Conservation (phyloP, 1,139 yeast species). For the Nakaseomyces bracarensis region DNA sequence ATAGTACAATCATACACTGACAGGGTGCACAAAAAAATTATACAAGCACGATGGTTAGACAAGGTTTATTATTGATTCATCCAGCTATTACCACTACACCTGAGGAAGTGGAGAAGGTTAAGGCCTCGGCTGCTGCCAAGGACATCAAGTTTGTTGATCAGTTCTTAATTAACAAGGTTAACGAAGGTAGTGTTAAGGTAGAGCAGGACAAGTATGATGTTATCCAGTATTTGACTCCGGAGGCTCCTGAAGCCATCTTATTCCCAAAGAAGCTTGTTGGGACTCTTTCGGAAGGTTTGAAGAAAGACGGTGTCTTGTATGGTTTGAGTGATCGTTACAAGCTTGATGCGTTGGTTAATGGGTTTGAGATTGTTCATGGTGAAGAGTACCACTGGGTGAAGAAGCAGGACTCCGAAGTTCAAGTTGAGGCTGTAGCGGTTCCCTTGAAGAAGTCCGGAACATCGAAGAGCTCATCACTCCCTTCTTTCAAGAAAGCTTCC, state of each 20-base stretch:
- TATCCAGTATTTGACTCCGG: conserved; percentile 56
- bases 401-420: conserved; percentile 9
- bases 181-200: conserved; percentile 47
- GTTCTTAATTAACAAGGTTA: conserved; percentile 57
- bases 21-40: no score
- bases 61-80: conserved; percentile 50
- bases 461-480: conserved; percentile 8
- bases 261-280: conserved; percentile 28
- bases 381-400: conserved; percentile 26
- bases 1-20: no score
- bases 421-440: conserved; percentile 9
- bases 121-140: conserved; percentile 29
- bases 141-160: conserved; percentile 23
- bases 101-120: conserved; percentile 37
- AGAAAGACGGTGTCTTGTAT: conserved; percentile 20
- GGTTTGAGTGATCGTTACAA: conserved; percentile 28
- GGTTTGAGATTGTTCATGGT: conserved; percentile 21
- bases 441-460: conserved; percentile 14
- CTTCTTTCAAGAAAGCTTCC: conserved; percentile 12
- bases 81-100: conserved; percentile 67
- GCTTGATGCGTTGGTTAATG: conserved; percentile 29
- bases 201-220: conserved; percentile 39
- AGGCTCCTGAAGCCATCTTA: conserved; percentile 28
- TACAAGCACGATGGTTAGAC: conserved; percentile 16
- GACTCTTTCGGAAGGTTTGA: conserved; percentile 20